phyloP scores from a whole-genome alignment of 352 stramenopile species.

The Globisporangium camurandrum region DNA sequence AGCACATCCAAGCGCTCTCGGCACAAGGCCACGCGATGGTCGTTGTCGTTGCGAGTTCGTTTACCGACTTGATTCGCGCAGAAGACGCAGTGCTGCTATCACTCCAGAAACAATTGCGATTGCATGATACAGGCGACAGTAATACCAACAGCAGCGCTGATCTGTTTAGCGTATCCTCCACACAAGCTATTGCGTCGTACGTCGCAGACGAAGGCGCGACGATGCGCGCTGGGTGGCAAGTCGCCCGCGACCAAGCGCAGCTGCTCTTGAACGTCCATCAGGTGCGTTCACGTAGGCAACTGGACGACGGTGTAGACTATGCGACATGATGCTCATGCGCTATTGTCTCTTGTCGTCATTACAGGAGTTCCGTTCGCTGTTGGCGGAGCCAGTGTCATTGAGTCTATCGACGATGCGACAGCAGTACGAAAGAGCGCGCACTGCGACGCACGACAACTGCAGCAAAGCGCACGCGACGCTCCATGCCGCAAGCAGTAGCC shows the following conservation, averaged over 20 bases:
- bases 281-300: slow-evolving; percentile 16
- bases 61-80: slow-evolving; percentile 48
- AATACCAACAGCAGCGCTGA: slow-evolving; percentile 18
- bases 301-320: too few relatives aligned
- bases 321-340: too few relatives aligned
- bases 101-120: slow-evolving; percentile 45
- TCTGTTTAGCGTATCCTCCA: slow-evolving; percentile 28
- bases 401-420: slow-evolving; percentile 73
- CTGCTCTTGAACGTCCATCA: slow-evolving; percentile 53
- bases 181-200: slow-evolving; percentile 11
- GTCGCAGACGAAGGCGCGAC: slow-evolving; percentile 37
- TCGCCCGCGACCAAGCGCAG: slow-evolving; percentile 51
- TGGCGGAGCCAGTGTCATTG: slow-evolving; percentile 62
- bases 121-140: slow-evolving; percentile 28
- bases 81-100: slow-evolving; percentile 49
- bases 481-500: slow-evolving; percentile 29
- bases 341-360: neutral
- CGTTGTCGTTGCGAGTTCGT: slow-evolving; percentile 33
- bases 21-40: slow-evolving; percentile 60
- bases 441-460: slow-evolving; percentile 59
- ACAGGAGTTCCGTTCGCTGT: slow-evolving; percentile 69
- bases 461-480: slow-evolving; percentile 36
- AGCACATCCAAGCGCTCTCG: slow-evolving; percentile 58
- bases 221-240: slow-evolving; percentile 51
- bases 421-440: slow-evolving; percentile 59